Evolutionary conservation across 371 early-diverging fungal species (phyloP), one percentile per base, ranked within the genome.

Genomic region (Caulochytrium protostelioides): DNA sequence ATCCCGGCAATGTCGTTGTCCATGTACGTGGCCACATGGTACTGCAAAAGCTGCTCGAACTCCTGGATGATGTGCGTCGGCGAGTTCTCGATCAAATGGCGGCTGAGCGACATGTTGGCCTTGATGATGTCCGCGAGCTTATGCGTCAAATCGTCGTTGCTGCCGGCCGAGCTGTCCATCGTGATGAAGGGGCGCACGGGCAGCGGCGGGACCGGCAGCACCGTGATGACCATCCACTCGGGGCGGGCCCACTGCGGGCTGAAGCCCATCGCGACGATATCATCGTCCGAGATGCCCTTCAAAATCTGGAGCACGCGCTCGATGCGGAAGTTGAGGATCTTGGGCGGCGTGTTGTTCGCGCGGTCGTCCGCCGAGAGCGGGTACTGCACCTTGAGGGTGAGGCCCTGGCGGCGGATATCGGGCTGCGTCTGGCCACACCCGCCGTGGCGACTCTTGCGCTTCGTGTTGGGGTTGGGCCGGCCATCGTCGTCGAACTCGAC

Each of bases 131-230:
- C 95, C 42, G 79, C 79, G 23, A 97, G 63, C 47, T 72, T 86
- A 54, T 89, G 82, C 4, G 99, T 99, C 49, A 99, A 72, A 72
- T 99, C 98, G 54, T 99, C 99, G 65, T 99, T 95, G 44, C 78
- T 73, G 28, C 58, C 54, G 38, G 84, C 73, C 1, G 76, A 71
- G 32, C 94, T 97, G 32, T 94, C 94, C 78, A 92, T 79, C 42
- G 75, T 72, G 54, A 98, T 87, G 44, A 91, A 84, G n/a, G 99
- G 99, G 27, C 99, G 79, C 12, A 98, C 98, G 23, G 89, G 72
- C 47, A 95, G 92, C 6, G 99, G 99, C 17, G 98, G 92, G 3
- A 97, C 97, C 6, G 97, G 86, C 34, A 99, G 60, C 3, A 82
- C 79, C 3, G 84, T 80, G 29, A 95, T 65, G 15, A 57, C 38